Evolutionary conservation across 1,284 basidiomycete genomes (phyloP).

Genomic region (Moesziomyces sp.): DNA sequence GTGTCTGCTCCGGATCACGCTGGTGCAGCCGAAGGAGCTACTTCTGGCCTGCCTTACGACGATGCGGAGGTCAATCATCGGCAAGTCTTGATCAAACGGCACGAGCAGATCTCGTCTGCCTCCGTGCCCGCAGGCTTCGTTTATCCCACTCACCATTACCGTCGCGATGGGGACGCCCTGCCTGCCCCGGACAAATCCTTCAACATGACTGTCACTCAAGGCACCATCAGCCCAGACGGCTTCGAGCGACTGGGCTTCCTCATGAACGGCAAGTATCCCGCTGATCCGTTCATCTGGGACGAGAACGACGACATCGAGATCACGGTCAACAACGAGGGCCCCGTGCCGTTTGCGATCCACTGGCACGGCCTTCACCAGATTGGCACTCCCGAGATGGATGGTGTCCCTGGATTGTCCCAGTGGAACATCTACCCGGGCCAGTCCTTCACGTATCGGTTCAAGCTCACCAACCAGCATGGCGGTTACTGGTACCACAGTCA

Average conservation of each 20-base stretch:
- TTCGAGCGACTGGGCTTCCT: conserved; percentile 43
- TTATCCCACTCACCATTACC: conserved; percentile 38
- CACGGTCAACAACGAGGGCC: conserved; percentile 37
- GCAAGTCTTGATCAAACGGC: conserved; percentile 23
- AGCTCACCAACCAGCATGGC: conserved; percentile 46
- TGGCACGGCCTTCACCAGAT: conserved; percentile 56
- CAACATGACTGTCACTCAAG: conserved; percentile 39
- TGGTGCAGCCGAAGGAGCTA: background rate
- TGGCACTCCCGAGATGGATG: conserved; percentile 53
- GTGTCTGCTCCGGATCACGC: background rate
- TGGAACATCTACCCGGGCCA: conserved; percentile 51
- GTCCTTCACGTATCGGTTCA: conserved; percentile 48
- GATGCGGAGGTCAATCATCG: conserved; percentile 13
- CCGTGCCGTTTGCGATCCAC: conserved; percentile 48
- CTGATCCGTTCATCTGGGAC: conserved; percentile 48
- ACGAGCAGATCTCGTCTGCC: conserved; percentile 29
- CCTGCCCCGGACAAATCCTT: conserved; percentile 40
- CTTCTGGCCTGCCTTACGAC: too few relatives aligned
- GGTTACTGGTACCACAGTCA: conserved; percentile 55
- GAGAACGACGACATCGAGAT: conserved; percentile 53
- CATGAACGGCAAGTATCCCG: conserved; percentile 49
- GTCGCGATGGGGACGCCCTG: conserved; percentile 31
- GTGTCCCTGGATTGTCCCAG: conserved; percentile 51
- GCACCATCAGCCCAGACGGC: conserved; percentile 44
- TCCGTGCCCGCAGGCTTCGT: conserved; percentile 31